Conservation (phyloP, 306 rosid species). For the Cicer pinnatifidum region DNA sequence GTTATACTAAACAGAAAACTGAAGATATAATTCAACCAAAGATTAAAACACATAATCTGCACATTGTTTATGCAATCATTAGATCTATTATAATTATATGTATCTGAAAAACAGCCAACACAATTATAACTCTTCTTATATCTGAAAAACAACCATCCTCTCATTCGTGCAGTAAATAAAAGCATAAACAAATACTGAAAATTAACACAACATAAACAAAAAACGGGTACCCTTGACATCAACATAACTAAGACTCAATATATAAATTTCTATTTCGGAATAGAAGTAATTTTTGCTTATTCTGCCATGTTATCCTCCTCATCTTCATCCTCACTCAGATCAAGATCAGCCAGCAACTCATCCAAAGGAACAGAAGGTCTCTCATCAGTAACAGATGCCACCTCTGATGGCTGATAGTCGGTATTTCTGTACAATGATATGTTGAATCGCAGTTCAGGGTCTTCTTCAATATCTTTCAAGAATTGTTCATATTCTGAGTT, state of each 20-base stretch:
- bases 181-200: conserved; percentile 2
- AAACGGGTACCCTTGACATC: background rate
- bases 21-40: background rate
- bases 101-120: conserved; percentile 1
- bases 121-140: background rate
- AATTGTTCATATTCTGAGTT: background rate
- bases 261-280: background rate
- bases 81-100: background rate
- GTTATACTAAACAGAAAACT: background rate
- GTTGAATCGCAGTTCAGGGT: conserved; percentile 27
- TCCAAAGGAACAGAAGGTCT: conserved; percentile 3
- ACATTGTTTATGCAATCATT: background rate
- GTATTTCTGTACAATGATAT: conserved; percentile 22
- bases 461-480: conserved; percentile 8
- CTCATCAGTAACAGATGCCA: conserved; percentile 1
- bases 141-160: background rate
- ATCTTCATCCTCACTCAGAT: background rate
- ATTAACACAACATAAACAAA: conserved; percentile 10
- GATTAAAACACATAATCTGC: background rate
- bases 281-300: background rate
- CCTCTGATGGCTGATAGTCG: conserved; percentile 30
- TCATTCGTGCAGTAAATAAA: conserved; percentile 5
- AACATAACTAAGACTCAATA: conserved; percentile 1
- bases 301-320: conserved; percentile 9
- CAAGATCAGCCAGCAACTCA: conserved; percentile 26